Conservation (phyloP, 108 stramenopile genomes). For the Stephanodiscus minutulus region DNA sequence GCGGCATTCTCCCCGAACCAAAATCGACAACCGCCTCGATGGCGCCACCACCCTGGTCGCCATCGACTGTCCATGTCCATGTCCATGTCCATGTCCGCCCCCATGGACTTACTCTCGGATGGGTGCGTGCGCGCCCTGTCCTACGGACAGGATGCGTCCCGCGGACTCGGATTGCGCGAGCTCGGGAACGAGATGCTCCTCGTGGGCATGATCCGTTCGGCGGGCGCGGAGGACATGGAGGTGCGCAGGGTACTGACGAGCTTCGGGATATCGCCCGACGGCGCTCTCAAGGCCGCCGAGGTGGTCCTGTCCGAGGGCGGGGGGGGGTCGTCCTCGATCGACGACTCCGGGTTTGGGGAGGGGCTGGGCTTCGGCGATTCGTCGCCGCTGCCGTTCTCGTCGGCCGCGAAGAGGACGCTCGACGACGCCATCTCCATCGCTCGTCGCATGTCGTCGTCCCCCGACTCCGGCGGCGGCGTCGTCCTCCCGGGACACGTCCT, state of each 20-base stretch:
- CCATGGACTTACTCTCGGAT: constrained; percentile 49
- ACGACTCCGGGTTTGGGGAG: background rate
- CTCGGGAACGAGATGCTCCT: constrained; percentile 35
- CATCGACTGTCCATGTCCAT: constrained; percentile 35
- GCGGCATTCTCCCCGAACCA: too few relatives aligned
- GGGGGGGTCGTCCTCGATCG: background rate
- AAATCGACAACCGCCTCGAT: background rate
- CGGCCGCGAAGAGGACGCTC: constrained; percentile 35
- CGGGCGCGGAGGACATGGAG: constrained; percentile 36
- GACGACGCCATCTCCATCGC: constrained; percentile 45
- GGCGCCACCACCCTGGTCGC: background rate
- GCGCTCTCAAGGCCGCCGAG: constrained; percentile 28
- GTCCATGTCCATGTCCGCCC: background rate
- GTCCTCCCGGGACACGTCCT: constrained; percentile 55
- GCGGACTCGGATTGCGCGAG: constrained; percentile 8
- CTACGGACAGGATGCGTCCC: constrained; percentile 29
- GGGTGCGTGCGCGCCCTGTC: constrained; percentile 30
- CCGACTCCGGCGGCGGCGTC: constrained; percentile 15
- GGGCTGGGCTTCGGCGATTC: background rate
- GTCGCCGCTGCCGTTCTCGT: constrained; percentile 49
- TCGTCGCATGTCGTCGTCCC: constrained; percentile 26
- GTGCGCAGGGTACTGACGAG: constrained; percentile 36
- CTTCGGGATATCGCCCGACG: constrained; percentile 48
- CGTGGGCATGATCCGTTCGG: constrained; percentile 41
- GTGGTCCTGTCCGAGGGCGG: constrained; percentile 1